These are phyloP conservation scores for Kappamyces sp. DNA, from an alignment of 192 early-diverging fungal species.

Conservation along the genomic window DNA sequence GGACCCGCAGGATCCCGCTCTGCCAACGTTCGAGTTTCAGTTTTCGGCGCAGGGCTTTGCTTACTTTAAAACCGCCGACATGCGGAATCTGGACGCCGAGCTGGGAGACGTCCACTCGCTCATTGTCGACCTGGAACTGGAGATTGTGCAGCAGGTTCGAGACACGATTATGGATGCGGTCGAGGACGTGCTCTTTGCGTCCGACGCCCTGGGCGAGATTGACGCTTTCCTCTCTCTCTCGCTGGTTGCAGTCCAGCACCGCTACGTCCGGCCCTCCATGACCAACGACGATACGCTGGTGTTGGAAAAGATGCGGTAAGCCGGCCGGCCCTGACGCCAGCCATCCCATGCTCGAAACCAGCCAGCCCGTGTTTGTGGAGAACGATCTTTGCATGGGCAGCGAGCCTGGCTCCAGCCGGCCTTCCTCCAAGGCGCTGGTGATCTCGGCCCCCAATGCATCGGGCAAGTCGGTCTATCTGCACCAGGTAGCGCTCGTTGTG, in stretches of 20 bases:
- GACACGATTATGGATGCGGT: constrained; percentile 37
- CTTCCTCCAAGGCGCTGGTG: constrained; percentile 46
- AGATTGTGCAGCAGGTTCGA: constrained; percentile 68
- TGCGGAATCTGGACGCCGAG: constrained; percentile 64
- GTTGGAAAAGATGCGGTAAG: constrained; percentile 64
- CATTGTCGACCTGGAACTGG: constrained; percentile 81
- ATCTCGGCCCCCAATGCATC: constrained; percentile 80
- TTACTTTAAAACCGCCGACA: constrained; percentile 63
- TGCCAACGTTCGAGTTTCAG: constrained; percentile 35
- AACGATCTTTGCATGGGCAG: constrained; percentile 60
- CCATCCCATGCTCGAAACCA: constrained; percentile 61
- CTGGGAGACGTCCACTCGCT: constrained; percentile 81
- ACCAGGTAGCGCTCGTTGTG: constrained; percentile 64
- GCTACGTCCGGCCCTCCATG: constrained; percentile 53
- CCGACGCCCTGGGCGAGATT: constrained; percentile 29
- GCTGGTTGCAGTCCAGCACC: constrained; percentile 45
- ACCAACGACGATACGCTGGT: constrained; percentile 47
- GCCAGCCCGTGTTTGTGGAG: constrained; percentile 56
- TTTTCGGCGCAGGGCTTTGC: constrained; percentile 59
- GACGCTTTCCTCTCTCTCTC: constrained; percentile 72
- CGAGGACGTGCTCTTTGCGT: not conserved
- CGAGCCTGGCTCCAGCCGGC: not conserved
- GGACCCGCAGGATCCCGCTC: constrained; percentile 32
- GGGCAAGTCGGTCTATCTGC: constrained; percentile 52
- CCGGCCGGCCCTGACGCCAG: constrained; percentile 26